Evolutionary conservation across 176 grass and related monocot genomes (phyloP).

Genomic region (Chloris gayana): DNA sequence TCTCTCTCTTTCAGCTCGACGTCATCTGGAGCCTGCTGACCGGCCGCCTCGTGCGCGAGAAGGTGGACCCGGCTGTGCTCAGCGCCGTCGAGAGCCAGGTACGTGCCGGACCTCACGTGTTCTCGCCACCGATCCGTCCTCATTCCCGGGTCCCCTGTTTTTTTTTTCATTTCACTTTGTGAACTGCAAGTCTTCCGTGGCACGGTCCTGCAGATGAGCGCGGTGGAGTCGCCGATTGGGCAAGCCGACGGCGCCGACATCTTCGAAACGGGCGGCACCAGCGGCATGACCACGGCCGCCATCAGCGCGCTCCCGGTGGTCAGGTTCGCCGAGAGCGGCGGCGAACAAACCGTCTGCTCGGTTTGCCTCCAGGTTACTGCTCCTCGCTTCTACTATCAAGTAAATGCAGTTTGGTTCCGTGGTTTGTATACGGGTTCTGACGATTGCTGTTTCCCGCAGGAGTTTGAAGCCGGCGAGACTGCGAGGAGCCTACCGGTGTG

Average conservation of each 20-base stretch:
- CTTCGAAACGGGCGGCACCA: constrained; percentile 56
- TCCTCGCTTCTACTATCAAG: background rate
- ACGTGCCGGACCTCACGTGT: background rate
- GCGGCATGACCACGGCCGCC: constrained; percentile 49
- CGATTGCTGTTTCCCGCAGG: constrained; percentile 31
- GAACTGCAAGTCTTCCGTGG: no score
- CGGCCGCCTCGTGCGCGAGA: constrained; percentile 68
- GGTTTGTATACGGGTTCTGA: background rate
- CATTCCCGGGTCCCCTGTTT: background rate
- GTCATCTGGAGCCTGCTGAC: constrained; percentile 64
- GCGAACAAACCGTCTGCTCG: constrained; percentile 54
- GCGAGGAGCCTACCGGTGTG: constrained; percentile 56
- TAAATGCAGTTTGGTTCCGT: background rate
- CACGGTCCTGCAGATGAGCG: constrained; percentile 54
- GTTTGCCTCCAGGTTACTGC: constrained; percentile 73
- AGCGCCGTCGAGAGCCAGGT: constrained; percentile 75
- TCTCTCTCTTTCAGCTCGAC: constrained; percentile 35
- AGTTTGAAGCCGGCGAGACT: constrained; percentile 53
- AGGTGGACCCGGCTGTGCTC: constrained; percentile 67
- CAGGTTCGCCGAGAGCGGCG: constrained; percentile 40
- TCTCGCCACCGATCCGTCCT: background rate
- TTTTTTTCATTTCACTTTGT: no score
- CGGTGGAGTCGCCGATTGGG: constrained; percentile 33
- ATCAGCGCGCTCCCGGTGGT: constrained; percentile 58
- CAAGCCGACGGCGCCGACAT: constrained; percentile 44